A percentile compares a stretch with the other conserved stretches of the same genome.
phyloP scores from a whole-genome alignment of 805 yeast genomes.

The Torulaspora maleeae region DNA sequence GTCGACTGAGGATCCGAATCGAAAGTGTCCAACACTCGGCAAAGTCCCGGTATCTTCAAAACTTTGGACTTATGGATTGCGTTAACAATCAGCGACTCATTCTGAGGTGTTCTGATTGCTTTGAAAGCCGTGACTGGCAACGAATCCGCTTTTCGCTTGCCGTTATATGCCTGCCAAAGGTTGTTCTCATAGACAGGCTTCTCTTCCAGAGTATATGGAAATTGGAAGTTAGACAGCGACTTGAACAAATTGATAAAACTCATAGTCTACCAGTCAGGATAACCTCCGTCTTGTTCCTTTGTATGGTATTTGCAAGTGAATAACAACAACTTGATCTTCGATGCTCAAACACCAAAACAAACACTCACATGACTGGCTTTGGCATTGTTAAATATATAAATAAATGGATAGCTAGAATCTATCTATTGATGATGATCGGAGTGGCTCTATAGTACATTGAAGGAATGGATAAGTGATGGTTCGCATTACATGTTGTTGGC shows the following conservation, averaged over 20 bases:
- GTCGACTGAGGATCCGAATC: conserved; percentile 26
- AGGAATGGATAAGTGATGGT: not conserved
- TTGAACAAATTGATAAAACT: conserved; percentile 32
- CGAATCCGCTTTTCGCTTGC: conserved; percentile 29
- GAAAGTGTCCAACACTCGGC: conserved; percentile 28
- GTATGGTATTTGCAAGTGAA: not conserved
- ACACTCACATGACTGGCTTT: conserved; percentile 9
- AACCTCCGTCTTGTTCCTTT: not conserved
- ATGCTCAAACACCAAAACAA: not conserved
- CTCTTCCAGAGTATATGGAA: conserved; percentile 29
- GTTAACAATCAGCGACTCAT: conserved; percentile 21
- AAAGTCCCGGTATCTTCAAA: conserved; percentile 33
- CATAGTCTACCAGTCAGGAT: conserved; percentile 15
- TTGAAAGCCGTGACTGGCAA: conserved; percentile 29
- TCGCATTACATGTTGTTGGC: conserved; percentile 9
- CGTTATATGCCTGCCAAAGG: conserved; percentile 29
- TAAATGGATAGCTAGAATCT: conserved; percentile 7
- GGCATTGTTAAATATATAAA: conserved; percentile 1
- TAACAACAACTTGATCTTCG: conserved; percentile 1
- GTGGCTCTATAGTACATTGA: not conserved
- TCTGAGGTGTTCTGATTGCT: conserved; percentile 15
- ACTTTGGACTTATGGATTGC: conserved; percentile 27
- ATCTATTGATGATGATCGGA: conserved; percentile 2
- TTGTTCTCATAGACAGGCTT: conserved; percentile 21
- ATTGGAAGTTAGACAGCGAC: conserved; percentile 32